phyloP scores from a whole-genome alignment of 2,329 filamentous ascomycete genomes.

The Fusarium transvaalense region DNA sequence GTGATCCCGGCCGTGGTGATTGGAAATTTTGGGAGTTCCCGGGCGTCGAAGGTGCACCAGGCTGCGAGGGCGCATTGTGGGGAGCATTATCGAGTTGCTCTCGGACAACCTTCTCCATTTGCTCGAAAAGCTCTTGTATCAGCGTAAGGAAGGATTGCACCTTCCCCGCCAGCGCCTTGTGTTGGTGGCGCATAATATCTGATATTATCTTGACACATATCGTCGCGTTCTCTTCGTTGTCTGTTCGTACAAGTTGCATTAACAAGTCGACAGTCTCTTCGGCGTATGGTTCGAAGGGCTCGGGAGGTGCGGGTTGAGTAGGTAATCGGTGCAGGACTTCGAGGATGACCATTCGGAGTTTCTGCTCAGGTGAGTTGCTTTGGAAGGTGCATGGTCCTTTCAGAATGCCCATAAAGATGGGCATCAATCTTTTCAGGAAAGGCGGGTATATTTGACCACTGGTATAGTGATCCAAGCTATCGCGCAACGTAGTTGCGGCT shows the following conservation, averaged over 20 bases:
- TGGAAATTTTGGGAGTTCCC: conserved; percentile 79
- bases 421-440: conserved; percentile 90
- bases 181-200: conserved; percentile 94
- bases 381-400: conserved; percentile 90
- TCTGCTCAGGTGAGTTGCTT: conserved; percentile 91
- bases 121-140: conserved; percentile 95
- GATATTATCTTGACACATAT: conserved; percentile 98
- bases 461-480: conserved; percentile 91
- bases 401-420: conserved; percentile 87
- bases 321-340: conserved; percentile 93
- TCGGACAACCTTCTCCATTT: conserved; percentile 93
- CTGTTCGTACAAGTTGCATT: conserved; percentile 86
- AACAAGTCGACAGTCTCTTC: conserved; percentile 90
- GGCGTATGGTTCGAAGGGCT: conserved; percentile 89
- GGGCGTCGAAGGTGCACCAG: conserved; percentile 74
- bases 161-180: conserved; percentile 80
- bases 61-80: conserved; percentile 63
- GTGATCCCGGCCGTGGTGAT: conserved; percentile 90
- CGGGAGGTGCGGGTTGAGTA: conserved; percentile 76
- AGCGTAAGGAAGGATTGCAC: conserved; percentile 91
- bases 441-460: conserved; percentile 79
- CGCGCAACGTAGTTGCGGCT: conserved; percentile 86
- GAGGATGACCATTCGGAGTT: conserved; percentile 91
- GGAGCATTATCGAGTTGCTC: conserved; percentile 90
- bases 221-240: conserved; percentile 99